Conservation (phyloP, 257 asterid species). For the Forsythia viridissima region DNA sequence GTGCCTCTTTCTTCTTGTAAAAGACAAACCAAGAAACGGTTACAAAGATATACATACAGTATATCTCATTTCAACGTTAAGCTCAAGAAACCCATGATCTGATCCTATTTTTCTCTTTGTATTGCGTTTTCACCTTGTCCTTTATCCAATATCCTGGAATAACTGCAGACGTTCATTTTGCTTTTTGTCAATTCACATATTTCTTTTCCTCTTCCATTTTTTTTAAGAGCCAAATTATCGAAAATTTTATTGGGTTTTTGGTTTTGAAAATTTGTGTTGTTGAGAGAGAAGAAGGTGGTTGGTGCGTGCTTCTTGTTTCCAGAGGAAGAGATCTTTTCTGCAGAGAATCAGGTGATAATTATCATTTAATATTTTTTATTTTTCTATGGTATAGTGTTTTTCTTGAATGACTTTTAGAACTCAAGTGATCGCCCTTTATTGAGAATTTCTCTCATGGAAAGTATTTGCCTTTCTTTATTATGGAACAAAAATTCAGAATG, state of each 20-base stretch:
- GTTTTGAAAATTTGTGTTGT: conserved; percentile 1
- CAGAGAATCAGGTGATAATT: conserved; percentile 30
- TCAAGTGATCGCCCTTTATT: conserved; percentile 8
- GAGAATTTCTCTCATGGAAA: not conserved
- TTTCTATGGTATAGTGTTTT: conserved; percentile 8
- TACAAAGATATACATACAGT: conserved; percentile 19
- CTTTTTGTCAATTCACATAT: conserved; percentile 10
- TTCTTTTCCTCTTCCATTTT: conserved; percentile 14
- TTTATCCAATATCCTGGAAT: conserved; percentile 6
- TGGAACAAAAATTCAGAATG: not conserved
- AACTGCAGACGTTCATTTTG: conserved; percentile 13
- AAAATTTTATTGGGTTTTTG: not conserved
- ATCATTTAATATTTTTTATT: not conserved
- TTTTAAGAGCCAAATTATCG: not conserved
- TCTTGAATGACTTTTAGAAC: not conserved
- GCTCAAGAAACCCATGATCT: conserved; percentile 1
- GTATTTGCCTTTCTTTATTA: conserved; percentile 11
- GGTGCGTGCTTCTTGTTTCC: conserved; percentile 18
- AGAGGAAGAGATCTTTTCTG: conserved; percentile 13
- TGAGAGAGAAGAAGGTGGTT: conserved; percentile 14
- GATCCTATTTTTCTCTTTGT: not conserved
- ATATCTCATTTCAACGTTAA: not conserved
- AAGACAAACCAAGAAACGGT: conserved; percentile 57
- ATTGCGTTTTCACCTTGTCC: conserved; percentile 11
- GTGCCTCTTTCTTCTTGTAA: conserved; percentile 24